Conservation (phyloP, 441 rosid genomes). For the Eutrema salsugineum region DNA sequence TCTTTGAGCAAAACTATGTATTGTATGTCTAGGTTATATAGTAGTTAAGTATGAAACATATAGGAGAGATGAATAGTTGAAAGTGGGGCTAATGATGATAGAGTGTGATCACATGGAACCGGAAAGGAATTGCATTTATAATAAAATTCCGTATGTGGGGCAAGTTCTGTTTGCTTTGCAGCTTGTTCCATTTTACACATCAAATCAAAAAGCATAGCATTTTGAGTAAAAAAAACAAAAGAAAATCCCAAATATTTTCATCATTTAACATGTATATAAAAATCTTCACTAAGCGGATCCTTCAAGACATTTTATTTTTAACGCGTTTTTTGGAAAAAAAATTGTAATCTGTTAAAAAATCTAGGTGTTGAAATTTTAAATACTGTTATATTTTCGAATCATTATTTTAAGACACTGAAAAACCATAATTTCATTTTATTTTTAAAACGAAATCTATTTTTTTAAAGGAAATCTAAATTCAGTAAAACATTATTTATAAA, state of each 20-base stretch:
- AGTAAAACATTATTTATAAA: too few relatives aligned
- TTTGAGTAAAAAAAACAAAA: neutral
- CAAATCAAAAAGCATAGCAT: neutral
- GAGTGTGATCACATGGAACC: conserved; percentile 10
- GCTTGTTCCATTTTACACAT: neutral
- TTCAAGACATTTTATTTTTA: neutral
- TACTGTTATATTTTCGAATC: neutral
- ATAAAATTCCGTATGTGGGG: neutral
- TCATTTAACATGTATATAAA: neutral
- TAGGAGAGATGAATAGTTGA: neutral
- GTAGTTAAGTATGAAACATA: too few relatives aligned
- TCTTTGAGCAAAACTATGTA: too few relatives aligned
- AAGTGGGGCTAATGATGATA: conserved; percentile 6
- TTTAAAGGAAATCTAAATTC: too few relatives aligned
- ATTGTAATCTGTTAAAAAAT: neutral
- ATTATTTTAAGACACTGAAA: neutral
- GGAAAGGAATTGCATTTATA: neutral
- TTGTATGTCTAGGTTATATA: too few relatives aligned
- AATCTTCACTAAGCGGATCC: neutral
- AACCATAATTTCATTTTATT: too few relatives aligned
- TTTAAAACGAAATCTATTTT: too few relatives aligned
- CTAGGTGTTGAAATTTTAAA: too few relatives aligned
- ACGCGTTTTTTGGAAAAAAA: neutral
- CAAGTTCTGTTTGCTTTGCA: neutral
- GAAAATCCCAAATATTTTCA: neutral